These are phyloP conservation scores for Rhizopogon salebrosus DNA, from an alignment of 768 basidiomycete genomes.

Conservation along the genomic window DNA sequence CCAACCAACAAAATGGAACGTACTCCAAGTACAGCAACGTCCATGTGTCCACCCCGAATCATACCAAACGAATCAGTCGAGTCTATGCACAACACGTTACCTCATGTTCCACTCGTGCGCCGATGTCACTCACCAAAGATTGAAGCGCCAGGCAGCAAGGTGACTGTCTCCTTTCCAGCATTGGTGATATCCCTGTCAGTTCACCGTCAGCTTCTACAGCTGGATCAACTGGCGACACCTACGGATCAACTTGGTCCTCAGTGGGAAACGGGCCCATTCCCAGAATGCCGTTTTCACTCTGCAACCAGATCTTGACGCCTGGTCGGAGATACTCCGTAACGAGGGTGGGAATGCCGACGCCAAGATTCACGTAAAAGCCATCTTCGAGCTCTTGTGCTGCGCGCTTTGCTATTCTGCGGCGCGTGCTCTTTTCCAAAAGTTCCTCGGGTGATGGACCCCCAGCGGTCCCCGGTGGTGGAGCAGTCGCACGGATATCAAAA, in stretches of 20 bases:
- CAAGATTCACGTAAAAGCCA: slow-evolving; percentile 77
- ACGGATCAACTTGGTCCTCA: slow-evolving; percentile 67
- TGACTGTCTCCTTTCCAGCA: slow-evolving; percentile 86
- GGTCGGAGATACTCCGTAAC: slow-evolving; percentile 68
- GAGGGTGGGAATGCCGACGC: slow-evolving; percentile 82
- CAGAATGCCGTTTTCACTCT: slow-evolving; percentile 82
- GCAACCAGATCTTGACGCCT: slow-evolving; percentile 71
- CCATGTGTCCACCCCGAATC: slow-evolving; percentile 92
- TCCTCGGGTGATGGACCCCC: slow-evolving; percentile 38
- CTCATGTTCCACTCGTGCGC: neutral
- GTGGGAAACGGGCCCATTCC: slow-evolving; percentile 82
- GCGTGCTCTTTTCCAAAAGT: slow-evolving; percentile 44
- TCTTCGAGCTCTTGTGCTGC: slow-evolving; percentile 82
- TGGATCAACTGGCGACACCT: slow-evolving; percentile 21
- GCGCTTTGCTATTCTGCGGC: slow-evolving; percentile 67
- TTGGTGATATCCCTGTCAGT: slow-evolving; percentile 69
- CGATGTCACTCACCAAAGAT: slow-evolving; percentile 58
- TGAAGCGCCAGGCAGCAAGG: slow-evolving; percentile 80
- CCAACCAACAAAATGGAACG: slow-evolving; percentile 18
- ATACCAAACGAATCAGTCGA: slow-evolving; percentile 88
- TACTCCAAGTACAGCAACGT: slow-evolving; percentile 86
- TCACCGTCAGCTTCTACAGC: neutral
- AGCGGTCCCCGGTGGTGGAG: slow-evolving; percentile 32
- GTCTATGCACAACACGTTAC: slow-evolving; percentile 36
- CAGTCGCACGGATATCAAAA: slow-evolving; percentile 66